phyloP scores from a whole-genome alignment of 257 asterid genomes.

The Galeopsis tetrahit region DNA sequence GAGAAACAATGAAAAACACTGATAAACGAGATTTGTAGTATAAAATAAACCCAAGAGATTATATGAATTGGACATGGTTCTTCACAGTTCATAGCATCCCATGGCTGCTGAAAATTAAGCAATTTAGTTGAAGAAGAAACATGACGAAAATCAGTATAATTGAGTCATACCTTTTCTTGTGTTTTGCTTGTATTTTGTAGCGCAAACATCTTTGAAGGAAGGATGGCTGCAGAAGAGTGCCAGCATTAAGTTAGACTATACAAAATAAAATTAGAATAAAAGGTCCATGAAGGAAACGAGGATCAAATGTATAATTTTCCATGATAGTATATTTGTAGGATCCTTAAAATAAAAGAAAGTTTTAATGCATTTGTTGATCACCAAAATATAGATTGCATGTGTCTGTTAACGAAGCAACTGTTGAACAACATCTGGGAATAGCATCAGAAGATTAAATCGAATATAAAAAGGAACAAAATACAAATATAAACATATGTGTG shows the following conservation, averaged over 20 bases:
- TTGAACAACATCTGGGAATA: slow-evolving; percentile 28
- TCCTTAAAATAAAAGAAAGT: slow-evolving; percentile 8
- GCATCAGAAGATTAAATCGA: slow-evolving; percentile 20
- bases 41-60: slow-evolving; percentile 6
- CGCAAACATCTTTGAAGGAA: slow-evolving; percentile 81
- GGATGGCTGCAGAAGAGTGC: slow-evolving; percentile 71
- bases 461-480: neutral
- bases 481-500: neutral
- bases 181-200: slow-evolving; percentile 86
- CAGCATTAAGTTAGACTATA: slow-evolving; percentile 42
- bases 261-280: slow-evolving; percentile 20
- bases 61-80: slow-evolving; percentile 13
- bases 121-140: slow-evolving; percentile 2
- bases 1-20: slow-evolving; percentile 3
- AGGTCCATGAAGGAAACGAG: neutral
- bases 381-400: slow-evolving; percentile 5
- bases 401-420: slow-evolving; percentile 15
- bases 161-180: slow-evolving; percentile 67
- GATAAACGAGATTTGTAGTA: neutral
- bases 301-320: slow-evolving; percentile 14
- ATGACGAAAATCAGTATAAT: slow-evolving; percentile 1
- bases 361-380: neutral
- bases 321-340: neutral
- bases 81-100: slow-evolving; percentile 24
- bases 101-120: slow-evolving; percentile 19